Percentiles rank a stretch among this genome's conserved stretches.
These are phyloP conservation scores for Notholithocarpus densiflorus DNA, from an alignment of 306 rosid genomes.

Conservation along the genomic window DNA sequence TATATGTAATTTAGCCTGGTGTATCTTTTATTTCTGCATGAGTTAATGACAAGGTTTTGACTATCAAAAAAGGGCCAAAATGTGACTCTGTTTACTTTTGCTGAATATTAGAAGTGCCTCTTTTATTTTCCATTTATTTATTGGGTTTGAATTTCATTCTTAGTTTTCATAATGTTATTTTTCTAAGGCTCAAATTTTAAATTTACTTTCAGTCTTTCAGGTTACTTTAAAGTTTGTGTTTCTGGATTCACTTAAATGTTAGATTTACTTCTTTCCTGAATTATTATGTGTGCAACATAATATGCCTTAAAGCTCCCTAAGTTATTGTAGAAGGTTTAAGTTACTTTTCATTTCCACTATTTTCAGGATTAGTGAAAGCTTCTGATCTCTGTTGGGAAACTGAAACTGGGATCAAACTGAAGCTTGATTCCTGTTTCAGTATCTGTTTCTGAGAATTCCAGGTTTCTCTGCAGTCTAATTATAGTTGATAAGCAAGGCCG, in stretches of 20 bases:
- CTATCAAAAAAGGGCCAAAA: not conserved
- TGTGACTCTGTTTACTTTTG: not conserved
- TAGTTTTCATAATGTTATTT: not conserved
- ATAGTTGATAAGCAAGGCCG: not conserved
- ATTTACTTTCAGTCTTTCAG: not conserved
- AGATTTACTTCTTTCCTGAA: not conserved
- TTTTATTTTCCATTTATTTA: not conserved
- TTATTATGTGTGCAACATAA: not conserved
- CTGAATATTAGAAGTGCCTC: not conserved
- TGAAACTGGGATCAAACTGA: slow-evolving; percentile 8
- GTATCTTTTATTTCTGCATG: not conserved
- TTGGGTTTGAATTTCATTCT: not conserved
- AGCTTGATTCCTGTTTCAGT: slow-evolving; percentile 13
- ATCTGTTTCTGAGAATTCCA: not conserved
- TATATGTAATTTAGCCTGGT: not conserved
- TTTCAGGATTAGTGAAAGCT: not conserved
- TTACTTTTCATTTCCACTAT: not conserved
- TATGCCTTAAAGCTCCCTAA: not conserved
- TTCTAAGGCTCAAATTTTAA: not conserved
- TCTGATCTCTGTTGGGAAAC: not conserved
- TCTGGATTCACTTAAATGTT: not conserved
- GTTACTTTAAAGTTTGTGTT: not conserved
- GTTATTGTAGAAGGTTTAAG: not conserved
- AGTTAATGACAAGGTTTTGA: not conserved
- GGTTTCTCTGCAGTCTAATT: not conserved